Base-by-base conservation (phyloP, 2,329 filamentous ascomycete genomes). In the Ophiostoma sp. region DNA sequence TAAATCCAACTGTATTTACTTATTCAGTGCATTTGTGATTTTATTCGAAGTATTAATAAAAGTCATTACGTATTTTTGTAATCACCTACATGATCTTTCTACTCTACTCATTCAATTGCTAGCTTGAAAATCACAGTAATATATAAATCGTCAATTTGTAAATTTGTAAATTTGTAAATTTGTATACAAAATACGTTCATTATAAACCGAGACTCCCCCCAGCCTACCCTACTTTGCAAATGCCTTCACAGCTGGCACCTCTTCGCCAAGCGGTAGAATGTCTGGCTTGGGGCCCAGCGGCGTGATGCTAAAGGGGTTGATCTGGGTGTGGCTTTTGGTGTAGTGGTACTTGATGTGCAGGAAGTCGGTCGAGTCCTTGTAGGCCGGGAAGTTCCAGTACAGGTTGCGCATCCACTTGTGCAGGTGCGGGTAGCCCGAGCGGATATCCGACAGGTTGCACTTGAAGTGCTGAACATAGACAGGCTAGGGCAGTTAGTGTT, bases 401-500 rank as follows among this genome's bases (percentile, higher is more conserved):
- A 96, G 80, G 75, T 89, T 84, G 68, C 91, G 84, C 79, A 97
- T 78, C 93, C 93, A 97, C 70, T 80, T 81, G 80, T 97, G 91
- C 69, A 96, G 80, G 66, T 84, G 81, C 41, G 93, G 93, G 76
- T 95, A 97, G 1, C 92, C 92, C 7, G 86, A 89, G 58, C 93
- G 85, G 75, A 96, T 93, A 77, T 96, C 92, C 38, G 89, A 84
- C 70, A 96, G 81, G 79, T 96, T 96, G 81, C 90, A 93, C 79
- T 90, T 90, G 82, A 94, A 94, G 78, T 93, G 90, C 79, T 95
- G 92, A 67, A 96, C 90, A 75, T 96, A 96, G 74, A 92, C 89
- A 42, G 83, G 82, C 78, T 83, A 66, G 16, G 18, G 11, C 4
- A 27, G 71, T 69, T 45, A 69, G 66, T 40, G 38, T 47, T 64